Evolutionary conservation across 129 eudicot genomes (phyloP).

Genomic region (Centaurea solstitialis): DNA sequence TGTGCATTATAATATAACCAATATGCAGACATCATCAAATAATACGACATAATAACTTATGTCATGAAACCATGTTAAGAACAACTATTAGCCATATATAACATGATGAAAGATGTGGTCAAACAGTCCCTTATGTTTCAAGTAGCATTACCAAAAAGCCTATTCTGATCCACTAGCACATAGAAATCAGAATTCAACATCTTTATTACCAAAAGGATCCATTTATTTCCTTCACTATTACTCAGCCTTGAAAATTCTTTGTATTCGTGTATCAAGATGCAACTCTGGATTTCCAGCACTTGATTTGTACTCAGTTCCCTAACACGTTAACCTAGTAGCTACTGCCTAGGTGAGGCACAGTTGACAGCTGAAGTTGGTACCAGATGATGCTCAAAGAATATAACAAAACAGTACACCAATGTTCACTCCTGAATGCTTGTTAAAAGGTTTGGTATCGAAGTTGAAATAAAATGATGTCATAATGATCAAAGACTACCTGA

Average conservation of each 20-base stretch:
- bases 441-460: background rate
- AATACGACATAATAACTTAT: background rate
- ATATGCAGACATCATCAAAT: constrained; percentile 14
- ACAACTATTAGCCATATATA: background rate
- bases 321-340: background rate
- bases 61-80: background rate
- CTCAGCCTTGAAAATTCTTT: background rate
- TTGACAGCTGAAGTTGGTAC: too few species aligned
- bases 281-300: background rate
- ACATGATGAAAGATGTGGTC: constrained; percentile 7
- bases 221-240: background rate
- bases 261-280: background rate
- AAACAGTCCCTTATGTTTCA: background rate
- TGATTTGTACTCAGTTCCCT: background rate
- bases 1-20: background rate
- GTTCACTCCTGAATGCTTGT: background rate
- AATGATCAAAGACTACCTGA: constrained; percentile 56
- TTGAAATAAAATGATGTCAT: background rate
- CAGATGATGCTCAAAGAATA: too few species aligned
- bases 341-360: background rate
- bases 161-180: background rate
- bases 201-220: background rate
- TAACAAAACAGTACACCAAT: background rate
- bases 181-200: background rate
- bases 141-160: background rate